These are phyloP conservation scores for Penicillium nordicum DNA, from an alignment of 2,329 filamentous ascomycete genomes.

Conservation along the genomic window DNA sequence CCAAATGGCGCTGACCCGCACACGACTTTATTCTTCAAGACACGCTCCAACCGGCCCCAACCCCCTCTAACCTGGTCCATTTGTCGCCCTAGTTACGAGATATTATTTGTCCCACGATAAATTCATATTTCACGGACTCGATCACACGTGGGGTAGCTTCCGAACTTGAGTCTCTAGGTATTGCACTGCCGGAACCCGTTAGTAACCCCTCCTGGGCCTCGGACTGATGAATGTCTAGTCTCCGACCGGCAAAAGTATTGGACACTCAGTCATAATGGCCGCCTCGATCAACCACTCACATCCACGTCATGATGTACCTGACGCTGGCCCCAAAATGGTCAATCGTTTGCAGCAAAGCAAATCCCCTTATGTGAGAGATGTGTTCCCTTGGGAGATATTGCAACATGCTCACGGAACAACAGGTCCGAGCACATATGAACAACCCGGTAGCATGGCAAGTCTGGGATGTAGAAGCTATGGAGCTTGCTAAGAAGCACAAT, in stretches of 20 bases:
- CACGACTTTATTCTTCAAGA: conserved; percentile 1
- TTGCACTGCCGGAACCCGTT: conserved; percentile 15
- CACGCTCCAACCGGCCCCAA: neutral
- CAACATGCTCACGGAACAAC: conserved; percentile 14
- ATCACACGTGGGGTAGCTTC: conserved; percentile 14
- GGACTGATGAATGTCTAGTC: conserved; percentile 5
- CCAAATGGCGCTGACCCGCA: conserved; percentile 10
- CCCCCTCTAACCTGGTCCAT: neutral
- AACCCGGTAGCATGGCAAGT: conserved; percentile 92
- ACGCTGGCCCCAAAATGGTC: conserved; percentile 37
- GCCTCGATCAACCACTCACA: conserved; percentile 29
- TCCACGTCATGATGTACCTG: conserved; percentile 23
- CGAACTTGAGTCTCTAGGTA: conserved; percentile 10
- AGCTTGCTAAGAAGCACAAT: conserved; percentile 74
- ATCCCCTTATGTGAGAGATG: conserved; percentile 61
- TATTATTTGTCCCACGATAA: neutral
- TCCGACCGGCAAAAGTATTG: neutral
- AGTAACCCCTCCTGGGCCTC: conserved; percentile 13
- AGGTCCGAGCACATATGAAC: conserved; percentile 69
- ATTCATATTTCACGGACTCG: neutral
- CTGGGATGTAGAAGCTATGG: conserved; percentile 73
- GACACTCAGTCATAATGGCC: conserved; percentile 21
- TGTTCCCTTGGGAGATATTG: neutral
- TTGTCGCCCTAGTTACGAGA: neutral
- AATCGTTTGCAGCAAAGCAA: conserved; percentile 61